Evolutionary conservation across 2,329 filamentous ascomycete species (phyloP).

Genomic region (Nothopassalora personata): DNA sequence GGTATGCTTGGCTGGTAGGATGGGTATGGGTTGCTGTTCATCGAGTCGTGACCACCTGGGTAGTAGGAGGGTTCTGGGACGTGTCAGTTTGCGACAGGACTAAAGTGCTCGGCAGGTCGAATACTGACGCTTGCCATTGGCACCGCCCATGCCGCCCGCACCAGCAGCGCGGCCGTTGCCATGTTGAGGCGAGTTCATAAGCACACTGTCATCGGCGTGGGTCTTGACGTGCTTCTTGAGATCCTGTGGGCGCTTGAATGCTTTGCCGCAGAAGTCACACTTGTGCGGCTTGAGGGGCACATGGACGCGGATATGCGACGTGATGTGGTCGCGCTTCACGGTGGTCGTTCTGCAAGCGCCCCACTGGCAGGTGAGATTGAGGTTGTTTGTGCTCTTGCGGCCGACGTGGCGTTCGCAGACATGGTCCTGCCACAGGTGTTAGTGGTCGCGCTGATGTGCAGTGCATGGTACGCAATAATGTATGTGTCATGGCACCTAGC

Average conservation of each 20-base stretch:
- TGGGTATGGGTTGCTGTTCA: slow-evolving; percentile 29
- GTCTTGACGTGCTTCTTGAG: slow-evolving; percentile 99
- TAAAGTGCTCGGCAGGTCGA: slow-evolving; percentile 27
- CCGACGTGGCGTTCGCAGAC: slow-evolving; percentile 98
- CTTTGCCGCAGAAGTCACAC: slow-evolving; percentile 97
- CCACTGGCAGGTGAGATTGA: slow-evolving; percentile 97
- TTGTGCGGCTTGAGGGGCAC: slow-evolving; percentile 99
- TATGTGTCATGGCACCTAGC: not conserved
- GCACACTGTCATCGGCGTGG: slow-evolving; percentile 88
- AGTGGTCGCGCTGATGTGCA: slow-evolving; percentile 12
- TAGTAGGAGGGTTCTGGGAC: slow-evolving; percentile 28
- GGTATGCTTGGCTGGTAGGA: slow-evolving; percentile 29
- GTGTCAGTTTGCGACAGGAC: slow-evolving; percentile 8
- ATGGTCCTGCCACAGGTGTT: slow-evolving; percentile 63
- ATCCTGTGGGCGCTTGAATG: slow-evolving; percentile 98
- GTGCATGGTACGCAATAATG: not conserved
- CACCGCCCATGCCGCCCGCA: slow-evolving; percentile 31
- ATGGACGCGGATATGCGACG: slow-evolving; percentile 95
- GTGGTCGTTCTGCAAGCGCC: slow-evolving; percentile 92
- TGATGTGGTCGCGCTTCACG: slow-evolving; percentile 98
- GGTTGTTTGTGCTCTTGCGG: slow-evolving; percentile 97
- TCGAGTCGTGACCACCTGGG: slow-evolving; percentile 28
- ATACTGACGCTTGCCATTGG: slow-evolving; percentile 37
- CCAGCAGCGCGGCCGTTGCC: slow-evolving; percentile 23
- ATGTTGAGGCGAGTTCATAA: slow-evolving; percentile 59